Evolutionary conservation across 176 grass and related monocot species (phyloP).

Genomic region (Carex pumila): DNA sequence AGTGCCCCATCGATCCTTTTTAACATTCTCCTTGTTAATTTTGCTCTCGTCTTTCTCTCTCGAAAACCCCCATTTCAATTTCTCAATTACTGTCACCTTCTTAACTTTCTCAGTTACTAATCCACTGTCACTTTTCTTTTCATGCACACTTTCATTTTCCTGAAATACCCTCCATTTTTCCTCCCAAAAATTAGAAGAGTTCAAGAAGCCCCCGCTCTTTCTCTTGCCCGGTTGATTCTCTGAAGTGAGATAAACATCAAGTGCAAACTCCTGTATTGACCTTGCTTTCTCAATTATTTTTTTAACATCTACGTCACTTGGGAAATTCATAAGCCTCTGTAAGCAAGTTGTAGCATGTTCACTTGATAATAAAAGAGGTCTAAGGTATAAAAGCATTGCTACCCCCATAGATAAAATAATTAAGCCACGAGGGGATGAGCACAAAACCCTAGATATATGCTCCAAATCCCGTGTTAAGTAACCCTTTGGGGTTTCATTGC

Average conservation of each 20-base stretch:
- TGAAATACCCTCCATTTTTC: slow-evolving; percentile 88
- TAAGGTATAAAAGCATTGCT: slow-evolving; percentile 90
- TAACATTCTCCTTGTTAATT: not conserved
- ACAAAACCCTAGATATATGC: slow-evolving; percentile 59
- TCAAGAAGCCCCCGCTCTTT: slow-evolving; percentile 29
- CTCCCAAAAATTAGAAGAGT: slow-evolving; percentile 73
- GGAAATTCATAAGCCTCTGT: slow-evolving; percentile 78
- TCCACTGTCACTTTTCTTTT: slow-evolving; percentile 4
- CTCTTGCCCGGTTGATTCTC: slow-evolving; percentile 25
- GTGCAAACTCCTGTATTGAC: slow-evolving; percentile 60
- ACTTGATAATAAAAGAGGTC: slow-evolving; percentile 77
- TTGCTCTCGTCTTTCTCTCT: not conserved
- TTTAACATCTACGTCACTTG: slow-evolving; percentile 55
- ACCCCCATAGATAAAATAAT: slow-evolving; percentile 81
- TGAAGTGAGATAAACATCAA: slow-evolving; percentile 62
- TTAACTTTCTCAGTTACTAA: slow-evolving; percentile 27
- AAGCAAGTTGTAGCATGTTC: slow-evolving; percentile 85
- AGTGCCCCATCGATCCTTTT: slow-evolving; percentile 20
- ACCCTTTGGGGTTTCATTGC: slow-evolving; percentile 29
- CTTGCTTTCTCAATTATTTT: slow-evolving; percentile 86
- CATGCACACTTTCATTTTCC: slow-evolving; percentile 27
- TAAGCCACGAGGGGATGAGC: slow-evolving; percentile 64
- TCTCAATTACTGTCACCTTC: slow-evolving; percentile 44
- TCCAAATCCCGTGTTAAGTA: slow-evolving; percentile 27
- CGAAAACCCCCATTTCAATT: slow-evolving; percentile 13